These are phyloP conservation scores for Mycena floridula DNA, from an alignment of 768 basidiomycete species.

Conservation along the genomic window DNA sequence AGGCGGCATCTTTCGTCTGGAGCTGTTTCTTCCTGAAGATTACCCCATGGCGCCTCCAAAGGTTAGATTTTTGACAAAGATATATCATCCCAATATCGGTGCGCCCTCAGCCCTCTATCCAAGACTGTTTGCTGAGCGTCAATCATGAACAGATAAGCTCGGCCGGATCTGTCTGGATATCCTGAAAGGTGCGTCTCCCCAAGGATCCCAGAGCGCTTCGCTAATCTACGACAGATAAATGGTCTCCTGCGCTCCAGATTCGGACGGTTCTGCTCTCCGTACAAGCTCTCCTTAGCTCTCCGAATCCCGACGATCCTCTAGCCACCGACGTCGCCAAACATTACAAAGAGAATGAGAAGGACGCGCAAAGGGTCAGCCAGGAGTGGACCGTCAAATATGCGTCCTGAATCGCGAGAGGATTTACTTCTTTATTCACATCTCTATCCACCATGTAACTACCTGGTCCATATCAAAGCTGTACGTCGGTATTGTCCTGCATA, in stretches of 20 bases:
- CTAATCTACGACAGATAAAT: constrained; percentile 66
- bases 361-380: constrained; percentile 84
- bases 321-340: constrained; percentile 96
- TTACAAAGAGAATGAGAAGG: constrained; percentile 96
- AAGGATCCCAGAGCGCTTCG: constrained; percentile 1
- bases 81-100: constrained; percentile 99
- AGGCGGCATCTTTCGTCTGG: constrained; percentile 95
- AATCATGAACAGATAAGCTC: constrained; percentile 71
- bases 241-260: constrained; percentile 98
- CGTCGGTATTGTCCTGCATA: no score
- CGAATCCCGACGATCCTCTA: constrained; percentile 94
- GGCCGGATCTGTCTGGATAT: constrained; percentile 98
- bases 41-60: constrained; percentile 99
- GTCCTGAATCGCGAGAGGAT: no score
- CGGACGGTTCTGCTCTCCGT: constrained; percentile 95
- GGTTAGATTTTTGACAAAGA: constrained; percentile 95
- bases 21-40: constrained; percentile 96
- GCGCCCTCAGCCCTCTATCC: constrained; percentile 23
- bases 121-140: constrained; percentile 2
- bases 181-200: constrained; percentile 66
- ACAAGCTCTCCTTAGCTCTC: constrained; percentile 93
- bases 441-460: no score
- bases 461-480: no score
- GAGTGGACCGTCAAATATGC: constrained; percentile 97
- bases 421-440: no score